Base-by-base conservation (phyloP, 176 grass and related monocot genomes). In the Calamus simplicifolius region DNA sequence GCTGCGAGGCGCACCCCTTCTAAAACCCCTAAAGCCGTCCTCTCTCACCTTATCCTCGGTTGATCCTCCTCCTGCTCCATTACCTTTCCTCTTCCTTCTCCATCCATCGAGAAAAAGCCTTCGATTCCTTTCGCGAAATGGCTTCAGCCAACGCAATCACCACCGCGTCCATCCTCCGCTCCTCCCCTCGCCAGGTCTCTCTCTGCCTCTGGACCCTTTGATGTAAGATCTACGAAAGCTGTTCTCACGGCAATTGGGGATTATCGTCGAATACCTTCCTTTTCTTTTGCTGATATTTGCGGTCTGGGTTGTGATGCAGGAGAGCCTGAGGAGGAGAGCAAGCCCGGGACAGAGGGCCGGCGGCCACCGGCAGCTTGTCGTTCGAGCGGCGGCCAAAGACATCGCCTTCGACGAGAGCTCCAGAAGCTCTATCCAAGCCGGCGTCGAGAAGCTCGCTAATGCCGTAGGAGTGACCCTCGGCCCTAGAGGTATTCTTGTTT, bases 401-500 rank as follows among this genome's bases (percentile, higher is more conserved):
- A 60, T 60, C 28, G 58, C 58, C 18, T 60, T 60, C 27, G 58
- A 60, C 25, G 16, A 60, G 17, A 35, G 5, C 3, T 60, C 58
- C 16, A 29, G 58, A 29, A 30, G 5, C 17, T 35, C 58, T 18
- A 5, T 60, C 27, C 58, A 60, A 15, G 58, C 58, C 3, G 28
- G 58, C 58, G 16, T 60, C 10, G 58, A 35, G 27, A 60, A 31
- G 58, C 58, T 60, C 16, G 28, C 58, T 13, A 29, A 60, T 29
- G 58, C 58, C 5, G 28, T 60, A 5, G 58, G 58, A 60, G 58
- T 60, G 15, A 60, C 58, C 5, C 28, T 60, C 15, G 58, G 57
- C 3, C 90, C 90, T 16, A 86, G 90, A 89, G 90, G 90, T 95
- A 26, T 57, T 21, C 55, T 21, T 57, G 13, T 57, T 25, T 55